phyloP scores from a whole-genome alignment of 768 basidiomycete species.

The Phlebiopsis gigantea region DNA sequence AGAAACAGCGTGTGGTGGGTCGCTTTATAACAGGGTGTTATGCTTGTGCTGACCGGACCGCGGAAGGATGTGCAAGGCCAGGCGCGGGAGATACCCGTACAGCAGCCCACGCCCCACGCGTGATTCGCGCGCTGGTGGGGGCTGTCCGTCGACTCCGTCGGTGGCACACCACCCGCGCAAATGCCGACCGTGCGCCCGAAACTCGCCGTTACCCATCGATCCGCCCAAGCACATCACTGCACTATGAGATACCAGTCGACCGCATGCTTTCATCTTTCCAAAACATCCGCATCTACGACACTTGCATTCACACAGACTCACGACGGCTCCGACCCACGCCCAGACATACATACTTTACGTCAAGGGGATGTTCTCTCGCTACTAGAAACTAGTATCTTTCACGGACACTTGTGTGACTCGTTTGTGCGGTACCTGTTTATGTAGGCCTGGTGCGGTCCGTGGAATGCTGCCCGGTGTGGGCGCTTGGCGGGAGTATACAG shows the following conservation, averaged over 20 bases:
- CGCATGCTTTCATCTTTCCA: neutral
- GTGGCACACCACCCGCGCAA: neutral
- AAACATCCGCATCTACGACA: neutral
- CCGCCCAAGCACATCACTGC: neutral
- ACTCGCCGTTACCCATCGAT: neutral
- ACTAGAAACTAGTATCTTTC: neutral
- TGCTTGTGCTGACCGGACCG: neutral
- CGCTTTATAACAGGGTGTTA: neutral
- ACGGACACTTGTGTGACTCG: neutral
- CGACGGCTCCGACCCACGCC: neutral
- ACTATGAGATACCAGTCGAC: neutral
- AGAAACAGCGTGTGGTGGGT: slow-evolving; percentile 73
- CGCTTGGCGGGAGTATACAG: neutral
- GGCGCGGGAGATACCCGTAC: slow-evolving; percentile 54
- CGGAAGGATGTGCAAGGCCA: slow-evolving; percentile 61
- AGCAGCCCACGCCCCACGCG: slow-evolving; percentile 61
- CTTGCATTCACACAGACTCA: neutral
- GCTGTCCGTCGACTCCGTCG: neutral
- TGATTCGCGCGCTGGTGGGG: slow-evolving; percentile 2
- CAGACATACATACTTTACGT: neutral
- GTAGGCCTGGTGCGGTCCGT: too few species aligned
- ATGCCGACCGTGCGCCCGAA: neutral
- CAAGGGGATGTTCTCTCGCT: neutral
- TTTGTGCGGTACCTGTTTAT: neutral
- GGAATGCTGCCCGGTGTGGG: too few species aligned